Evolutionary conservation across 2,329 filamentous ascomycete species (phyloP), one percentile per base, ranked within the genome.

Genomic region (Fusarium sp.): DNA sequence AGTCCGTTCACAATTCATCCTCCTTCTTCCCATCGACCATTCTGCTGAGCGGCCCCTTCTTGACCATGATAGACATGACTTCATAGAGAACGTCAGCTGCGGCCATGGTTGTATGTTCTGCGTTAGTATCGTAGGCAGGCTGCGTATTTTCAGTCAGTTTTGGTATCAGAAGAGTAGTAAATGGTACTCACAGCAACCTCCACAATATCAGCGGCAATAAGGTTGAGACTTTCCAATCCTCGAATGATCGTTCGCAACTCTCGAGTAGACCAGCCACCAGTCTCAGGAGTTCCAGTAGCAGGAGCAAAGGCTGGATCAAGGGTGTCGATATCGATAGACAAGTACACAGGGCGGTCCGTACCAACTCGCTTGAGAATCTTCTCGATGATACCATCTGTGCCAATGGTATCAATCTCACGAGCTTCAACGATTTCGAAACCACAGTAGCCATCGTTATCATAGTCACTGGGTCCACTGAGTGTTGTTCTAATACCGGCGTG

Each of bases 401-500:
- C 84, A 49, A 86, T 83, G 16, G 77, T 81, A 74, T 86, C 84
- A 55, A 86, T 83, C 74, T 86, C 84, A 42, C 83, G 71, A 3
- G 73, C 74, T 41, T 94, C 92, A 76, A 97, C 93, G 61, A 97
- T 93, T 71, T 96, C 93, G 77, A 93, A 97, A 47, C 92, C 92
- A 80, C 95, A 92, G 66, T 86, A 77, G 18, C 84, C 88, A 68
- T 95, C 92, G 68, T 91, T 89, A 16, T 90, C 89, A 76, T 92
- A 93, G 75, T 92, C 91, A 68, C 89, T 89, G 24, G 84, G 81
- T 13, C 89, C 90, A 0, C 88, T 89, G 1, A 97, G 83, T 1
- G 92, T 96, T 0, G 93, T 96, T 57, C 93, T 89, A 78, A 97
- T 96, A 38, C 93, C 93, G 18, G 92, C 93, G 77, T 97, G 93